phyloP scores from a whole-genome alignment of 257 asterid species.

The Jasminum sambac region DNA sequence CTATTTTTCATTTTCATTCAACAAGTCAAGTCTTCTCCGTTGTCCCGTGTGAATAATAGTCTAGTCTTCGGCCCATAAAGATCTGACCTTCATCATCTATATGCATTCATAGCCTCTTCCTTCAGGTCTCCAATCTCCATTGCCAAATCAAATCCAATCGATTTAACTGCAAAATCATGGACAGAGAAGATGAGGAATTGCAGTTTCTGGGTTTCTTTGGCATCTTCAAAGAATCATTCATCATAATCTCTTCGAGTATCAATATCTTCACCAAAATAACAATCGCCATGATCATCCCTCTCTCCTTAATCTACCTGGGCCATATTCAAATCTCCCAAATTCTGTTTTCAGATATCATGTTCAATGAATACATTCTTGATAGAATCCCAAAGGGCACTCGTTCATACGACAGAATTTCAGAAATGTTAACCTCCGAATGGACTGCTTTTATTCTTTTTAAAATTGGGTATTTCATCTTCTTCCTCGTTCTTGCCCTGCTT shows the following conservation, averaged over 20 bases:
- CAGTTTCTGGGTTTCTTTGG: conserved; percentile 75
- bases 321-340: conserved; percentile 64
- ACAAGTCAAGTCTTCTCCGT: too few species aligned
- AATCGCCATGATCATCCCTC: conserved; percentile 57
- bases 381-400: conserved; percentile 44
- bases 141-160: background rate
- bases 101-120: background rate
- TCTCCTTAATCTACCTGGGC: conserved; percentile 68
- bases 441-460: conserved; percentile 56
- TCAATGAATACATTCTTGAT: conserved; percentile 44
- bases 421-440: conserved; percentile 55
- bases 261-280: conserved; percentile 65
- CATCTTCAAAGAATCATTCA: conserved; percentile 57
- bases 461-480: conserved; percentile 53
- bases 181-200: conserved; percentile 78
- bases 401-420: conserved; percentile 33
- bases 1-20: too few species aligned
- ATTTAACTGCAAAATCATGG: conserved; percentile 43
- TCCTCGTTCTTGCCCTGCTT: conserved; percentile 63
- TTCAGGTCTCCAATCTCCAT: background rate
- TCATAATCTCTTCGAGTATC: conserved; percentile 51
- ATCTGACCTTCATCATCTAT: background rate
- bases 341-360: conserved; percentile 54
- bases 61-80: background rate
- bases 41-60: too few species aligned